Conservation (phyloP, 2,329 filamentous ascomycete species). For the Biscogniauxia marginata region DNA sequence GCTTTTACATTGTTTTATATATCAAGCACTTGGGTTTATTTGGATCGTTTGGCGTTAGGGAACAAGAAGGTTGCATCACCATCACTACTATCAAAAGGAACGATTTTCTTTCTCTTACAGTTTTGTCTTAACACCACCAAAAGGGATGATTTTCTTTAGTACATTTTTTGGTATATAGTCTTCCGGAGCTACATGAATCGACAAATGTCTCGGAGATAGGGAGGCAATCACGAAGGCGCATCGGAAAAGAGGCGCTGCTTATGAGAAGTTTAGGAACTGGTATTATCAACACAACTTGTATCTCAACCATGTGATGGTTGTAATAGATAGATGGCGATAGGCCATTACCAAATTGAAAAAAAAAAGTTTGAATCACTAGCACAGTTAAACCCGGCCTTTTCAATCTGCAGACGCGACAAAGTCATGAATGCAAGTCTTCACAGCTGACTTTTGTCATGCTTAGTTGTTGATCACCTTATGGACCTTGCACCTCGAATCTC, state of each 20-base stretch:
- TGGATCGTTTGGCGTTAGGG: background rate
- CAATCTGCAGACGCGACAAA: background rate
- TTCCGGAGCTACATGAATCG: background rate
- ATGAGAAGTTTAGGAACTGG: constrained; percentile 8
- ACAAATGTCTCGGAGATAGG: background rate
- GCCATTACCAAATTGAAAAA: constrained; percentile 5
- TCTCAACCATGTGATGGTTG: constrained; percentile 2
- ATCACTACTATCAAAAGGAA: background rate
- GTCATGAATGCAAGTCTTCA: too few species aligned
- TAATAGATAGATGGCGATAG: constrained; percentile 15
- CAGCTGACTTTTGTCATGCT: too few species aligned
- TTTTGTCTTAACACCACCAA: background rate
- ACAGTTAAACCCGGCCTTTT: background rate
- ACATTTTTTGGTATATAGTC: background rate
- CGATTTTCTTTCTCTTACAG: background rate
- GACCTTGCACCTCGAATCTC: too few species aligned
- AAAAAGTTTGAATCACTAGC: background rate
- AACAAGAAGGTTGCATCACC: background rate
- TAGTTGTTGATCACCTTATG: too few species aligned
- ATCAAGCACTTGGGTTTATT: background rate
- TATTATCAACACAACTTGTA: constrained; percentile 2
- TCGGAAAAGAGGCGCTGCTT: constrained; percentile 13
- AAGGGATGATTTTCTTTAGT: background rate
- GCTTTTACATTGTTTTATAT: background rate
- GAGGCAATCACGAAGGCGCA: constrained; percentile 14